Evolutionary conservation across 768 basidiomycete genomes (phyloP), one percentile per base, ranked within the genome.

Genomic region (Russula dissimulans): DNA sequence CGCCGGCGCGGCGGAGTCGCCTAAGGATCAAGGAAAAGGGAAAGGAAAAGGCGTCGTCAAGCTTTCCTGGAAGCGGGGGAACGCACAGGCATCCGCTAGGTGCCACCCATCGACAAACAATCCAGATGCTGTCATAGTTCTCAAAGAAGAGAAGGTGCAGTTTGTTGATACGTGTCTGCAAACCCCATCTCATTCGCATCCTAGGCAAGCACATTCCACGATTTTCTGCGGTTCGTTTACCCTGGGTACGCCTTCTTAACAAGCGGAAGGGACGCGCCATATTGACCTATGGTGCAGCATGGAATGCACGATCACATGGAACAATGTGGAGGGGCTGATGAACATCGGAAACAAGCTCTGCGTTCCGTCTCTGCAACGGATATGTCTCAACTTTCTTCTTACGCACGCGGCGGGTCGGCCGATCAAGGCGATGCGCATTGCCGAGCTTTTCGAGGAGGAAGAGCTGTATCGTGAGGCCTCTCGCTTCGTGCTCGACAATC

Each of bases 271-370:
- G 34, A 14, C 43, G 15, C 9, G 12, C 56, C 39, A 14, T 9
- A 48, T 55, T 62, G 53, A 39, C 50, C 22, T 56, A 41, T 50
- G 61, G 9, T 66, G 53, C 38, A 90, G 88, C 64, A 77, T 95
- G 56, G 89, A 93, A 64, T 95, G 93, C 73, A 90, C 90, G 9
- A 93, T 95, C 56, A 88, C 91, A 0, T 97, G 94, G 91, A 89
- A 91, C 67, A 97, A 97, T 70, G 95, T 92, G 31, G 92, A 91
- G 67, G 86, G 87, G 43, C 79, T 92, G 44, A 88, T 94, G 83
- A 91, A 94, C 68, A 87, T 95, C 22, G 85, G 91, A 3, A 85
- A 90, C 72, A 95, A 93, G 69, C 83, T 95, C 57, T 89, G 88
- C 63, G 89, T 91, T 5, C 85, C 89, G 2, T 76, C 87, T 3